Conservation (phyloP, 306 rosid genomes). For the barrel medic (Medicago truncatula) region DNA sequence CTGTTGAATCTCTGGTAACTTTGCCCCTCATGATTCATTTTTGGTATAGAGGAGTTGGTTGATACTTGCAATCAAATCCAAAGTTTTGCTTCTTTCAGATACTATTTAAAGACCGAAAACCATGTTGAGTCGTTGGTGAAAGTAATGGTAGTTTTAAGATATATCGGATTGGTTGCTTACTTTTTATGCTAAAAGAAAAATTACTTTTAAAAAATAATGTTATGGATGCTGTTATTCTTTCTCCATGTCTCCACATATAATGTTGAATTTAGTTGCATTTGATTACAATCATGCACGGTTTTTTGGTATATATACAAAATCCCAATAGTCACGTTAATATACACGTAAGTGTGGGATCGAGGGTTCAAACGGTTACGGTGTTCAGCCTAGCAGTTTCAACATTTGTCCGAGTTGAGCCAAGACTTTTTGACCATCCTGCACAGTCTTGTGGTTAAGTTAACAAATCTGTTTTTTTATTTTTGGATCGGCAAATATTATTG, state of each 20-base stretch:
- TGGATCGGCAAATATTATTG: too few species aligned
- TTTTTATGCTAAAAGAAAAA: neutral
- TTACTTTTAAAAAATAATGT: neutral
- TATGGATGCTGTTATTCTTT: neutral
- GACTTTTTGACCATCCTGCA: too few species aligned
- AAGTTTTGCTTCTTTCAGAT: conserved; percentile 36
- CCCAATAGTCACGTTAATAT: too few species aligned
- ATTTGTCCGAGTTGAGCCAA: too few species aligned
- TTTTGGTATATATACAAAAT: too few species aligned
- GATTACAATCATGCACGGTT: neutral
- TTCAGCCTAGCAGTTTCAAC: too few species aligned
- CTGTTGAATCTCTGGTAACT: conserved; percentile 27
- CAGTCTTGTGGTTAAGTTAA: neutral
- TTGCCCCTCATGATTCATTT: neutral
- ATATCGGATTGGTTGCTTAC: neutral
- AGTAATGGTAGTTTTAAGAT: neutral
- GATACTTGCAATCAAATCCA: neutral
- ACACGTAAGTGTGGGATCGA: too few species aligned
- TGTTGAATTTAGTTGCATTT: neutral
- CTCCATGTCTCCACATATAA: neutral
- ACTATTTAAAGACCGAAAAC: neutral
- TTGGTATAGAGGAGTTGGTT: conserved; percentile 4
- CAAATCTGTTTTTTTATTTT: neutral
- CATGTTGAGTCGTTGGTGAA: neutral
- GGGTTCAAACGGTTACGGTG: too few species aligned